Base-by-base conservation (phyloP, 2,329 filamentous ascomycete species). In the Alternaria postmessia region DNA sequence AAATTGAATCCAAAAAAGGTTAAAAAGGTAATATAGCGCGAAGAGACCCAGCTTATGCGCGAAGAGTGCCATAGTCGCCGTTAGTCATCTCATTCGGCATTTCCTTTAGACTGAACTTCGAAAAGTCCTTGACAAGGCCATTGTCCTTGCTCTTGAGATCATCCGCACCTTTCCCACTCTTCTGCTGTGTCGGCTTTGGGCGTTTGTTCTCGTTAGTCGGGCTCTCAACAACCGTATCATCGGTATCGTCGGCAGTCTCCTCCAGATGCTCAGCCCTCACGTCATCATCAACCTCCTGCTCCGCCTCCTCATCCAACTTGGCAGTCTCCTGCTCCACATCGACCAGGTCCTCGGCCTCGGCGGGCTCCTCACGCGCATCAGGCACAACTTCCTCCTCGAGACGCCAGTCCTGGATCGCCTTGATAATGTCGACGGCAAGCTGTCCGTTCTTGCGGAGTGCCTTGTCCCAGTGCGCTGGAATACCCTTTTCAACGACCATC, bases 401-500 rank as follows among this genome's bases (percentile, higher is more conserved):
- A 42, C 82, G 75, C 84, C 84, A 86, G 64, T 83, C 82, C 76
- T 86, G 84, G 65, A 86, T 84, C 4, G 80, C 79, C 32, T 80
- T 73, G 63, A 86, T 85, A 57, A 86, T 81, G 65, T 86, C 84
- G 42, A 86, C 84, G 2, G 84, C 84, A 53, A 86, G 71, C 67
- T 85, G 82, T 0, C 84, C 84, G 63, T 86, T 85, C 75, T 83
- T 83, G 69, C 81, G 76, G 51, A 86, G 73, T 7, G 84, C 84
- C 68, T 82, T 83, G 66, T 84, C 84, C 84, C 84, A 86, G 66
- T 86, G 83, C 36, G 73, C 64, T 1, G 84, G 84, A 41, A 86
- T 83, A 11, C 77, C 81, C 54, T 84, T 81, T 53, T 79, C 78
- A 1, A 84, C 74, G 3, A 84, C 82, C 65, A 86, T 75, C 72